Conservation (phyloP, 2,329 filamentous ascomycete genomes). For the Beauveria brongniartii region DNA sequence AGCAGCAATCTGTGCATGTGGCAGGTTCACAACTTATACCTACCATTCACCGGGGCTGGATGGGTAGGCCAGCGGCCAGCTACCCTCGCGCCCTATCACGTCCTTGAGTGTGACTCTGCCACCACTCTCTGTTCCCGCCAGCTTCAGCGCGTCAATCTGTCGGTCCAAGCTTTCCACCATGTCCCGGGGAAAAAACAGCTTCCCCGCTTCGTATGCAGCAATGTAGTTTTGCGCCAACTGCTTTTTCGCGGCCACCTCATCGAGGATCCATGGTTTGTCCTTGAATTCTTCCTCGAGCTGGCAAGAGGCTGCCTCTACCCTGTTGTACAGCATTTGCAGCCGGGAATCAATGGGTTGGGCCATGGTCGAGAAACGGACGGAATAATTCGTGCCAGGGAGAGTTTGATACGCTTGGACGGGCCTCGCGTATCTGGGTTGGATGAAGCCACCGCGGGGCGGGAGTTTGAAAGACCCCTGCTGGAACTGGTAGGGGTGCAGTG, state of each 20-base stretch:
- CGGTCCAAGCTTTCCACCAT: background rate
- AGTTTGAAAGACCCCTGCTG: background rate
- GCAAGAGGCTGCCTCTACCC: background rate
- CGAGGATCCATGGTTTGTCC: background rate
- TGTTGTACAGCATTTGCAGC: background rate
- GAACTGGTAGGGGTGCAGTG: too few relatives aligned
- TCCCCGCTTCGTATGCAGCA: background rate
- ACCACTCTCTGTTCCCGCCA: background rate
- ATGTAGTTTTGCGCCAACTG: background rate
- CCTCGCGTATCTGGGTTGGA: too few relatives aligned
- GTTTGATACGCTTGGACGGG: too few relatives aligned
- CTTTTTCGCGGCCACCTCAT: background rate
- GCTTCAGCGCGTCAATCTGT: background rate
- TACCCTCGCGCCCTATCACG: background rate
- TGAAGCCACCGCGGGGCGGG: too few relatives aligned
- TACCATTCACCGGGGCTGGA: background rate
- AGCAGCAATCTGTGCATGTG: too few relatives aligned
- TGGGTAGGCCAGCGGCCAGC: background rate
- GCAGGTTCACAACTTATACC: background rate
- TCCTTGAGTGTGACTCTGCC: background rate
- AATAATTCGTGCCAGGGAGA: too few relatives aligned
- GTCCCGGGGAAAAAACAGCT: background rate
- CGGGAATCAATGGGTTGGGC: too few relatives aligned
- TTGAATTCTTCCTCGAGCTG: background rate
- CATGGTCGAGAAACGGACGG: background rate